A percentile compares a stretch with the other conserved stretches of the same genome.
Conservation (phyloP, 1,284 basidiomycete species). For the Erythrobasidium hasegawianum region DNA sequence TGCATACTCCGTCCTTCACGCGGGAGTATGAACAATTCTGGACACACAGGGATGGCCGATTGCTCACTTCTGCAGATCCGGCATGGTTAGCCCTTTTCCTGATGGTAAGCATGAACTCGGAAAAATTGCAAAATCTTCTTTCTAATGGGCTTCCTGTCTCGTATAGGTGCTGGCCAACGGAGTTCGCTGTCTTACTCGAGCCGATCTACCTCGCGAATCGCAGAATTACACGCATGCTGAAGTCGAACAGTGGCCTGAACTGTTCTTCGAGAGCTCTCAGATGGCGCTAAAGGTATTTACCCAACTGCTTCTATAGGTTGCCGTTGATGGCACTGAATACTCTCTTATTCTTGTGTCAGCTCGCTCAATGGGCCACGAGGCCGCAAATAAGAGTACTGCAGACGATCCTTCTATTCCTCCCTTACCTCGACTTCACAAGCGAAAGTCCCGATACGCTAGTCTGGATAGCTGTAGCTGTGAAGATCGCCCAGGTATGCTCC, state of each 20-base stretch:
- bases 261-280: conserved; percentile 16
- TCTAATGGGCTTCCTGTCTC: no score
- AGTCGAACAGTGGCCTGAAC: conserved; percentile 8
- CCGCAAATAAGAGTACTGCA: conserved; percentile 12
- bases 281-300: conserved; percentile 6
- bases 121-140: no score
- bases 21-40: conserved; percentile 13
- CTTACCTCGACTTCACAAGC: conserved; percentile 13
- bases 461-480: conserved; percentile 2
- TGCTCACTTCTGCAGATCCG: background rate
- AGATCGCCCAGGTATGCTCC: conserved; percentile 14
- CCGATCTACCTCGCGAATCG: background rate
- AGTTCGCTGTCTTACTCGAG: background rate
- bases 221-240: background rate
- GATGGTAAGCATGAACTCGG: conserved; percentile 1
- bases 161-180: conserved; percentile 6
- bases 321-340: no score
- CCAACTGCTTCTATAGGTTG: no score
- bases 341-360: no score
- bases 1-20: conserved; percentile 6
- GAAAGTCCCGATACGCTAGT: conserved; percentile 19
- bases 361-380: conserved; percentile 2
- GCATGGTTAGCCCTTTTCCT: conserved; percentile 10
- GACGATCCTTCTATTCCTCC: background rate
- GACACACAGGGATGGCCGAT: background rate